phyloP scores from a whole-genome alignment of 2,329 filamentous ascomycete species.

The Teratosphaeria destructans region DNA sequence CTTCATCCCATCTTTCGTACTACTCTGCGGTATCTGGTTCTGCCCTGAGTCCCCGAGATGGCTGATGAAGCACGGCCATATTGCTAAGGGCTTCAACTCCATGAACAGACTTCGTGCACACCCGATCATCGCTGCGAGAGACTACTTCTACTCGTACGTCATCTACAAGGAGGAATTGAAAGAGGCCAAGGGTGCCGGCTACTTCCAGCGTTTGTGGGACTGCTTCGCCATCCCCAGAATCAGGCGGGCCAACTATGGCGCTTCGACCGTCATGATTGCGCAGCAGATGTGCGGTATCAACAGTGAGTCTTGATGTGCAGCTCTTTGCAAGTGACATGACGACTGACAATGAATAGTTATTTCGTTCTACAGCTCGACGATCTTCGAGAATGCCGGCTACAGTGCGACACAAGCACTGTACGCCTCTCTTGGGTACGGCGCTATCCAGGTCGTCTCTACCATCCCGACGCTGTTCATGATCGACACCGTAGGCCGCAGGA shows the following conservation, averaged over 20 bases:
- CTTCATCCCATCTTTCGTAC: constrained; percentile 35
- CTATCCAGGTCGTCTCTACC: constrained; percentile 37
- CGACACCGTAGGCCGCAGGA: constrained; percentile 35
- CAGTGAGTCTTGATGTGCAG: constrained; percentile 9
- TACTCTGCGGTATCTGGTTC: constrained; percentile 25
- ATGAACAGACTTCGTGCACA: constrained; percentile 39
- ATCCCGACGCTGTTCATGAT: constrained; percentile 37
- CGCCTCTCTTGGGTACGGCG: constrained; percentile 35
- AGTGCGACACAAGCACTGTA: constrained; percentile 26
- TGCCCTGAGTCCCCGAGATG: constrained; percentile 38
- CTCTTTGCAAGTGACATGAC: background rate
- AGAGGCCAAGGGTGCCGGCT: constrained; percentile 29
- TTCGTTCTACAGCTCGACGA: constrained; percentile 28
- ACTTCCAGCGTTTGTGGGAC: constrained; percentile 35
- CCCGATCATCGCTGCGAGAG: constrained; percentile 44
- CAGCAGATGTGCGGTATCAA: constrained; percentile 28
- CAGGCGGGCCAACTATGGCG: constrained; percentile 30
- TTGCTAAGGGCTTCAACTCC: constrained; percentile 38
- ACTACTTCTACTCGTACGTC: constrained; percentile 42
- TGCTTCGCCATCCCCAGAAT: constrained; percentile 40
- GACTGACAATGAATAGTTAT: constrained; percentile 19
- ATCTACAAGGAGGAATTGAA: constrained; percentile 26
- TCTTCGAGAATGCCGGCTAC: constrained; percentile 29
- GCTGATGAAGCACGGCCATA: constrained; percentile 35
- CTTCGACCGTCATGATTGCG: constrained; percentile 27